Base-by-base conservation (phyloP, 1,284 basidiomycete genomes). In the Wolfiporia cocos region DNA sequence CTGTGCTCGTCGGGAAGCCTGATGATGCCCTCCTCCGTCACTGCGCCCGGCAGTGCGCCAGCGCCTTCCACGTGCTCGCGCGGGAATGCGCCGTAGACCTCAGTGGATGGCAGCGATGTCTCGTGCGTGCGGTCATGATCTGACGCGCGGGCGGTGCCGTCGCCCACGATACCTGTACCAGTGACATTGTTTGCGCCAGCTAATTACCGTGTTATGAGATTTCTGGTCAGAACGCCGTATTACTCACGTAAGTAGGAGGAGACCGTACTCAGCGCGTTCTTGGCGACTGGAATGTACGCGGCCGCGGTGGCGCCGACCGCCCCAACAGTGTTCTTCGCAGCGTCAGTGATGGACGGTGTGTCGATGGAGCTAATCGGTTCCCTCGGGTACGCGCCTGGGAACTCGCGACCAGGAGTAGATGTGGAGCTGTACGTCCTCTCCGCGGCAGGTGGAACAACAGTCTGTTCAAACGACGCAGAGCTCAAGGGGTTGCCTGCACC, bases 21-120 rank as follows among this genome's bases (percentile, higher is more conserved):
- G 6, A 61, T 61, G 14, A 66, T 62, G 31, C 50, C 53, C 1
- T 48, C 34, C 44, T 67, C 64, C 26, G 48, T 49, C 7, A 48
- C 41, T 14, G 39, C 39, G 12, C 64, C 64, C 1, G 64, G 64
- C 9, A 64, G 55, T 3, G 56, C 51, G 6, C 63, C 66, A 1
- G 52, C 55, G 17, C 60, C 63, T n/a, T 49, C 50, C 14, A 54
- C 44, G 14, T 50, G 55, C 46, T 63, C 61, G 21, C 52, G 49
- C 3, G 51, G 47, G 12, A 38, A 35, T n/a, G 50, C 39, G 4
- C 61, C 61, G 14, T 45, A 32, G 6, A 42, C 32, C 40, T 57
- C 52, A 36, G 35, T 42, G 32, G 47, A 51, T 10, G 44, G 55
- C 26, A 52, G 38, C 1, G 56, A 57, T 3, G 34, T 37, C 30